Base-by-base conservation (phyloP, 176 grass and related monocot species). In the Elaeis guineensis region DNA sequence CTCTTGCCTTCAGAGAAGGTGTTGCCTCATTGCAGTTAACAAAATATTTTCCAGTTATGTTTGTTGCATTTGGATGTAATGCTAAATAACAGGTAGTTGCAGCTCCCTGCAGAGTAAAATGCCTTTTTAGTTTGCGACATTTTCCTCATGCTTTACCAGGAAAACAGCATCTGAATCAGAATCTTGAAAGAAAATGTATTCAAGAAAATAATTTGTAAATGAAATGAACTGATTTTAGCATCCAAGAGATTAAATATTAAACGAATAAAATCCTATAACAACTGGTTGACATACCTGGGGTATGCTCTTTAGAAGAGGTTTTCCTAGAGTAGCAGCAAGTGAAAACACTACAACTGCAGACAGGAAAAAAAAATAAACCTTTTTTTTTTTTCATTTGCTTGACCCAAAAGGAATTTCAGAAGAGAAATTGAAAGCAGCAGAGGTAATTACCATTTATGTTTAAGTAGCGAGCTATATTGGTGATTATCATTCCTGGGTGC, bases 21-120 rank as follows among this genome's bases (percentile, higher is more conserved):
- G 24, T 70, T 16, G 63, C 69, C 68, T 86, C 81, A 0, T 97
- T 91, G 64, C 70, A 98, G 54, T 62, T 68, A 0, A 22, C 50
- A 4, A 86, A 92, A 76, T 92, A 92, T 69, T 92, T 92, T 56
- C 84, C 84, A 3, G 76, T 85, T 17, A 86, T 81, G 57, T 78
- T 77, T 53, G 80, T 98, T 56, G 68, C 60, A 19, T 73, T 64
- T 35, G 84, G 93, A 77, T 89, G 81, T 65, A 98, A 59, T 51
- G 87, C 87, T 26, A 98, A 25, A 62, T 86, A 98, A 62, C 88
- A 91, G n/a, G 70, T 98, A 22, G 93, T 98, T 12, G 87, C 76
- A 78, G 93, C 93, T 67, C 93, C 93, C 81, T 92, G 67, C 25
- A 88, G 35, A 44, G 35, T 44, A 44, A 44, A 44, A 44, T 12